These are phyloP conservation scores for Nemania bipapillata DNA, from an alignment of 2,329 filamentous ascomycete species.

Conservation along the genomic window DNA sequence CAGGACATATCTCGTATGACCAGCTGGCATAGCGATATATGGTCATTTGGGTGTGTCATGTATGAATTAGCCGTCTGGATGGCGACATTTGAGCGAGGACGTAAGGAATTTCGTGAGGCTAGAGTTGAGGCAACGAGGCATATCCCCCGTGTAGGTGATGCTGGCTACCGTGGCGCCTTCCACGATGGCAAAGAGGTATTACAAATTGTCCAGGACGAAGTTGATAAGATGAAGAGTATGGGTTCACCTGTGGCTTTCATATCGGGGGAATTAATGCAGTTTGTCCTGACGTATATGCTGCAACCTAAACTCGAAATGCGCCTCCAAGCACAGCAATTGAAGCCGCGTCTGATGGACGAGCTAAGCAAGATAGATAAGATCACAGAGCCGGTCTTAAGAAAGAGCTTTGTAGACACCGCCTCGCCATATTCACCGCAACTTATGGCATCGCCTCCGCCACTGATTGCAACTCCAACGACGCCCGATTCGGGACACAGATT, in stretches of 20 bases:
- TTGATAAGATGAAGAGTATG: neutral
- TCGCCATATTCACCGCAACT: no score
- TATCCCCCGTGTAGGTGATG: neutral
- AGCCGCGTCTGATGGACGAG: no score
- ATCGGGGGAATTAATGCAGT: neutral
- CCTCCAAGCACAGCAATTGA: neutral
- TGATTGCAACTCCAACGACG: no score
- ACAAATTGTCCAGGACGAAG: neutral
- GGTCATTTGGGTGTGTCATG: neutral
- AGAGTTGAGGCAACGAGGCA: neutral
- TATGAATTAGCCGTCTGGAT: constrained; percentile 10
- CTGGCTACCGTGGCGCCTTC: constrained; percentile 8
- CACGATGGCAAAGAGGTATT: neutral
- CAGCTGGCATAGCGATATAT: neutral
- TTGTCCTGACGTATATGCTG: neutral
- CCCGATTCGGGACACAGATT: no score
- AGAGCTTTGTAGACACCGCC: no score
- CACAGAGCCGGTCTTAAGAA: no score
- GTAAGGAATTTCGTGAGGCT: neutral
- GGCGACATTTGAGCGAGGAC: neutral
- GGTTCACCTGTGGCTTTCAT: neutral
- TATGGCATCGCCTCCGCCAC: no score
- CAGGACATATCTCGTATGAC: neutral
- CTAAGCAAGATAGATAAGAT: no score
- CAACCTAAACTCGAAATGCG: neutral